Evolutionary conservation across 2,329 filamentous ascomycete genomes (phyloP), one percentile per base, ranked within the genome.

Genomic region (Exophiala spinifera): DNA sequence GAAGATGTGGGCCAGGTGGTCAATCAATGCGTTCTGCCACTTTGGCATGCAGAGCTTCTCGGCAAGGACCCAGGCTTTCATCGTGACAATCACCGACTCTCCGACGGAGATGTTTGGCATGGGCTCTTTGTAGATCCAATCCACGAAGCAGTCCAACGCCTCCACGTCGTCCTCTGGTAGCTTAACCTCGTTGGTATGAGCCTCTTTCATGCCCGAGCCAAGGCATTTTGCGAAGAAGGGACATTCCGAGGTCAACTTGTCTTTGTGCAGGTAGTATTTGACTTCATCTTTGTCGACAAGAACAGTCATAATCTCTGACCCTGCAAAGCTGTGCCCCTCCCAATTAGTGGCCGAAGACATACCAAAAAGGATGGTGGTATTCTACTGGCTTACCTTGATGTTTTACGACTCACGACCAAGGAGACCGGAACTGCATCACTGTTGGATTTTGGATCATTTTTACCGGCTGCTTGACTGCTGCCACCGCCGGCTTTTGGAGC

Each of bases 181-280:
- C 11, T 48, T 39, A n/a, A 60, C 45, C 21, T 15, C 20, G 4
- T 49, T 51, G 13, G 49, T 36, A 3, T 50, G 25, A 13, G 33
- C 19, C 43, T 54, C 55, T 36, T 45, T 47, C 55, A 51, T 54
- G 14, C 47, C 55, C 1, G 28, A 42, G n/a, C 21, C 6, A 10
- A 57, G 43, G 14, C 55, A 57, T 8, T 44, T 51, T 14, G 50
- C 43, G 34, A 57, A 57, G 43, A 57, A 57, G 7, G 47, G 46
- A 17, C 42, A 54, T 19, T 37, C 20, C 17, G 46, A 39, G 5
- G 36, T 31, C 10, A 58, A 25, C 11, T 58, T 33, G n/a, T 33
- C 33, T 36, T 56, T 49, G 33, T 60, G 46, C 14, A 56, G 8
- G 2, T 11, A 20, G 31, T 51, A 58, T 39, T 25, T 13, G 13